Base-by-base conservation (phyloP, 352 stramenopile genomes). In the Phytophthora citrophthora region DNA sequence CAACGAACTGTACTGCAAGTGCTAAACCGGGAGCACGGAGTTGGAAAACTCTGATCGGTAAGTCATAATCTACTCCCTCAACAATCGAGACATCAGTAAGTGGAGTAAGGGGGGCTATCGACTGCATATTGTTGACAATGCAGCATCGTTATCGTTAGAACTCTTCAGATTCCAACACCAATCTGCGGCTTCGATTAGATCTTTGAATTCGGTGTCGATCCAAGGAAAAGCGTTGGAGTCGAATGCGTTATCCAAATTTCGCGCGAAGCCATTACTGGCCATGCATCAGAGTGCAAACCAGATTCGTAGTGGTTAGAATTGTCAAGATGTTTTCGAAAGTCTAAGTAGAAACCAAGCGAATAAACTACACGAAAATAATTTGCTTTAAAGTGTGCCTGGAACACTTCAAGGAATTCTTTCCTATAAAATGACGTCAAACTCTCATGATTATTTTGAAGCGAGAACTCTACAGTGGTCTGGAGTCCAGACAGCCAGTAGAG, bases 261-360 rank as follows among this genome's bases (percentile, higher is more conserved):
- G n/a, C 36, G 36, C 15, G 36, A 20, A 41, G n/a, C 29, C 29
- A 41, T 20, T 41, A 41, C n/a, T 18, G 13, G 36, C 1, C 13
- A 20, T 20, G 13, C 10, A 41, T 34, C 27, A 29, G 26, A 16
- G 23, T 15, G 41, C 11, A 32, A 48, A 48, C 31, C 39, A 45
- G 16, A 45, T 45, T 45, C 39, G n/a, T 45, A 45, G 39, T 34
- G 29, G 29, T 34, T 45, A 45, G 39, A 9, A 27, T 24, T n/a
- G 4, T 2, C 39, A 45, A 16, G 39, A 45, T 27, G 39, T 16
- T 7, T 2, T 13, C 15, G 39, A 27, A 45, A 23, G 39, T 15
- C 39, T 45, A 45, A 45, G 39, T 24, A n/a, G 8, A 45, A 45
- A 45, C 3, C n/a, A 45, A 45, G 39, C 20, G 6, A 29, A 29